phyloP scores from a whole-genome alignment of 2,329 filamentous ascomycete species.

The Cryphonectria parasitica region DNA sequence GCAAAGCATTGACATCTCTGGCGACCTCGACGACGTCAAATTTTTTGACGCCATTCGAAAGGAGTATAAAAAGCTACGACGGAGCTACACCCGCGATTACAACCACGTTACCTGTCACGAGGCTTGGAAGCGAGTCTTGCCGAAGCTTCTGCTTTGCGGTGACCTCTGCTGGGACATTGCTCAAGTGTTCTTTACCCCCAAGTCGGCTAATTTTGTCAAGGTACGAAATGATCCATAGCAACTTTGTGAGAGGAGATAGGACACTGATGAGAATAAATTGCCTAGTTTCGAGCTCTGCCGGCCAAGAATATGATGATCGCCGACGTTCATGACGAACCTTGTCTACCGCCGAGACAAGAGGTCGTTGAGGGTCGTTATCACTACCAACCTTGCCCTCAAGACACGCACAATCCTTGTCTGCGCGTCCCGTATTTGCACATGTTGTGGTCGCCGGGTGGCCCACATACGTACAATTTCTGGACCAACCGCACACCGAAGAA shows the following conservation, averaged over 20 bases:
- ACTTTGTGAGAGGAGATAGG: not conserved
- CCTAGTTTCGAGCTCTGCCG: not conserved
- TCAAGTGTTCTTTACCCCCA: not conserved
- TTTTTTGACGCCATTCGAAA: not conserved
- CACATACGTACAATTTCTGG: not conserved
- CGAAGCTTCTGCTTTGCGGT: not conserved
- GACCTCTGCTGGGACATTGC: not conserved
- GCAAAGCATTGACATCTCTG: not conserved
- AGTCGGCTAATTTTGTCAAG: not conserved
- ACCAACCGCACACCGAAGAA: not conserved
- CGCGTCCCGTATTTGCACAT: not conserved
- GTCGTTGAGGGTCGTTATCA: not conserved
- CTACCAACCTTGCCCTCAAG: not conserved
- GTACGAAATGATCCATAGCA: not conserved
- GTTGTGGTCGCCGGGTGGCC: not conserved
- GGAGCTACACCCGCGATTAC: not conserved
- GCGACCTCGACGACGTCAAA: not conserved
- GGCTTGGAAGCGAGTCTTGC: not conserved
- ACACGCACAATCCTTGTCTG: not conserved
- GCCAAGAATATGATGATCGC: not conserved
- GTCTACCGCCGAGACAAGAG: not conserved
- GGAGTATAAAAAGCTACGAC: not conserved
- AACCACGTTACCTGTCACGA: not conserved
- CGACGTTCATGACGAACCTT: not conserved
- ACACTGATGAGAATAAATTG: not conserved